phyloP scores from a whole-genome alignment of 805 yeast genomes.

The Kodamaea neixiangensis region DNA sequence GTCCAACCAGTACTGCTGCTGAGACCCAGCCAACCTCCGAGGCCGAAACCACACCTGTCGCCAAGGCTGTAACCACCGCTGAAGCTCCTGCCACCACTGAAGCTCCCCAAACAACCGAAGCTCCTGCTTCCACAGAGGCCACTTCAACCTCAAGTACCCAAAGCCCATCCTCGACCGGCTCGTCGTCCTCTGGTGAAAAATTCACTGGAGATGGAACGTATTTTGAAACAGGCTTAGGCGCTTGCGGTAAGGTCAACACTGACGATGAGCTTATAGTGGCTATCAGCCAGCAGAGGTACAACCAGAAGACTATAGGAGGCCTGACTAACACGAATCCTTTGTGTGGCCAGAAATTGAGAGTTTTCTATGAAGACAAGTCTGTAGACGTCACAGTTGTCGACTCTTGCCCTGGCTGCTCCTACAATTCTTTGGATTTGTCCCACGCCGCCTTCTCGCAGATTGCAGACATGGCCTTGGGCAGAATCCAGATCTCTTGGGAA shows the following conservation, averaged over 20 bases:
- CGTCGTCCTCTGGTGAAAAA: conserved; percentile 13
- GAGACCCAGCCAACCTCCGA: too few relatives aligned
- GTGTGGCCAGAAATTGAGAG: conserved; percentile 55
- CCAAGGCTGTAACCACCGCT: conserved; percentile 16
- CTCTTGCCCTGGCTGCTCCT: conserved; percentile 55
- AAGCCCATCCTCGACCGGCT: conserved; percentile 13
- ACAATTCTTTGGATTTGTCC: conserved; percentile 57
- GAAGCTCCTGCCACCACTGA: conserved; percentile 16
- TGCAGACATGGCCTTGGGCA: conserved; percentile 54
- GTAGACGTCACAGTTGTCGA: conserved; percentile 60
- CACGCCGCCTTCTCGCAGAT: conserved; percentile 56
- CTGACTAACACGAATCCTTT: conserved; percentile 48
- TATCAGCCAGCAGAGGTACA: conserved; percentile 45
- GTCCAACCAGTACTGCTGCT: conserved; percentile 8
- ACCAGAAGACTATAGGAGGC: conserved; percentile 29
- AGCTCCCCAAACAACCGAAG: background rate
- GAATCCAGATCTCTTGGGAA: conserved; percentile 56
- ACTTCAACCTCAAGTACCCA: conserved; percentile 19
- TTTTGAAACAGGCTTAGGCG: conserved; percentile 50
- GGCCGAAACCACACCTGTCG: too few relatives aligned
- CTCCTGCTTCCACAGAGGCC: conserved; percentile 10
- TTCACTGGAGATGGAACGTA: conserved; percentile 51
- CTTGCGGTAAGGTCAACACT: conserved; percentile 52
- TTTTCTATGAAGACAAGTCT: conserved; percentile 48
- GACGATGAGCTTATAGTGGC: conserved; percentile 57